Evolutionary conservation across 2,329 filamentous ascomycete species (phyloP).

Genomic region (Amylocarpus encephaloides): DNA sequence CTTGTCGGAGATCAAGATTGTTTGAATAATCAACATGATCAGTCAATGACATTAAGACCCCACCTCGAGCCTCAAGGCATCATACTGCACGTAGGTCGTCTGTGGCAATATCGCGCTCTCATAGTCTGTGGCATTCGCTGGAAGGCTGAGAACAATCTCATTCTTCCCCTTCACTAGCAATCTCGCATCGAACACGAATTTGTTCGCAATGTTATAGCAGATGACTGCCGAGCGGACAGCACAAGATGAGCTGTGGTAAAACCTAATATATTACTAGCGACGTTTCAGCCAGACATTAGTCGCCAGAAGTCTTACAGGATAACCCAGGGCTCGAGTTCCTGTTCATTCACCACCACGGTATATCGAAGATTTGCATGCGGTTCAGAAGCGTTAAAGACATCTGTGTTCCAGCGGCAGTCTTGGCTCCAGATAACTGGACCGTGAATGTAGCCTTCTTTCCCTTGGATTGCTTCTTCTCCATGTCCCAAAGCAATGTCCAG

Average conservation of each 20-base stretch:
- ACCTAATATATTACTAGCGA: constrained; percentile 29
- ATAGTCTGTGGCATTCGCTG: constrained; percentile 51
- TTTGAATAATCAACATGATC: too few relatives aligned
- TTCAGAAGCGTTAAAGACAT: constrained; percentile 48
- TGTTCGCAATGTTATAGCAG: constrained; percentile 56
- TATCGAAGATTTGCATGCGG: constrained; percentile 48
- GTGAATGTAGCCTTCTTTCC: constrained; percentile 50
- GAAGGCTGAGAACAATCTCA: constrained; percentile 50
- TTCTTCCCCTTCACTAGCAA: constrained; percentile 48
- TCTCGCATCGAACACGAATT: constrained; percentile 49
- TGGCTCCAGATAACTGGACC: constrained; percentile 56
- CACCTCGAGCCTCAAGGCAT: constrained; percentile 55
- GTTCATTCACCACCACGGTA: constrained; percentile 41
- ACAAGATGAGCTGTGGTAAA: constrained; percentile 52
- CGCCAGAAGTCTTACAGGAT: constrained; percentile 44
- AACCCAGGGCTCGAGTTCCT: constrained; percentile 44
- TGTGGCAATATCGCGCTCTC: constrained; percentile 50
- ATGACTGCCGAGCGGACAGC: constrained; percentile 53
- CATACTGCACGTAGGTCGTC: constrained; percentile 58
- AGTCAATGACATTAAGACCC: too few relatives aligned
- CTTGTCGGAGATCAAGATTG: too few relatives aligned
- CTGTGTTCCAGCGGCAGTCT: constrained; percentile 55
- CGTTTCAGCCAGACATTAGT: background rate
- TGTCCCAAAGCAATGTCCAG: constrained; percentile 51
- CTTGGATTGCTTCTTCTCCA: constrained; percentile 37